Base-by-base conservation (phyloP, 768 basidiomycete genomes). In the Kwoniella sp. region DNA sequence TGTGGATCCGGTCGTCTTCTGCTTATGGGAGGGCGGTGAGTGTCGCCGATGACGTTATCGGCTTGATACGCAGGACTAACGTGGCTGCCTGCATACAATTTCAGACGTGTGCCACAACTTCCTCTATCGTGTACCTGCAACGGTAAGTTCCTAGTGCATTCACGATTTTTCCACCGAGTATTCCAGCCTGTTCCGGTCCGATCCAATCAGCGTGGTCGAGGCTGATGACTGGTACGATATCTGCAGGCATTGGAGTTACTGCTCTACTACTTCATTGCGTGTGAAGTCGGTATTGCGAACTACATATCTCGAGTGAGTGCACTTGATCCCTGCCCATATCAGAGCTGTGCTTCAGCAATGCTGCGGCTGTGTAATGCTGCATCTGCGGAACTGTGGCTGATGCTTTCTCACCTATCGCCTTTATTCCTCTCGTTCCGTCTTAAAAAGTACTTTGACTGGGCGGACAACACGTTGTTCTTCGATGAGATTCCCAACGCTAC, bases 11-110 rank as follows among this genome's bases (percentile, higher is more conserved):
- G 81, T 82, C 63, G 76, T 89, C 0, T 92, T 93, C 80, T 93
- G 92, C 79, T 87, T 89, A 5, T 97, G 93, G 93, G 93, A 96
- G 85, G 93, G 92, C 65, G 89, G 90, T 89, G 72, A 65, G 86
- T 84, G 5, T 54, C 23, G 61, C 59, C 51, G 28, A 23, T 72
- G 90, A 31, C 8, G 23, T 48, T 11, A 25, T 25, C 20, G 12
- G 29, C 2, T 25, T 23, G 13, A 17, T 17, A 26, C 7, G 55
- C 25, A 7, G 22, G n/a, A n/a, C n/a, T n/a, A 41, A 55, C n/a
- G 22, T 31, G 1, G 34, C 20, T 45, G 23, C 29, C 25, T 7
- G 48, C 34, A 20, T n/a, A n/a, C n/a, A n/a, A n/a, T n/a, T n/a
- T n/a, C 37, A 62, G 92, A 93, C 80, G 87, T 94, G 28, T 94